Percentiles rank a stretch among this genome's conserved stretches.
Conservation (phyloP, 371 early-diverging fungal genomes). For the Fennellomyces sp. region DNA sequence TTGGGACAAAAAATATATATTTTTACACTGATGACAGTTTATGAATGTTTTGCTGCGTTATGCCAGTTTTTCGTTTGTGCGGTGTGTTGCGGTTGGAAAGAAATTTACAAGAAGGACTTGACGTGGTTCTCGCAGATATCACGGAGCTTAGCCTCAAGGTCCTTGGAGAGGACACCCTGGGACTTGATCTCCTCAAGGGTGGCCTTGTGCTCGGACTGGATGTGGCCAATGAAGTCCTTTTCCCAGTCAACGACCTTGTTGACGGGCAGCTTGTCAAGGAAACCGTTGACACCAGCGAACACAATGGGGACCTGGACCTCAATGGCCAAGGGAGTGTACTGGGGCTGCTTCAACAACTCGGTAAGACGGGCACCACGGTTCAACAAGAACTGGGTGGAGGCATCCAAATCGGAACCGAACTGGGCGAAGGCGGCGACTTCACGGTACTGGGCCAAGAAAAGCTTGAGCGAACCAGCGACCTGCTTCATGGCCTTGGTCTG, state of each 20-base stretch:
- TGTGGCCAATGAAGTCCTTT: constrained; percentile 85
- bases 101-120: constrained; percentile 79
- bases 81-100: not conserved
- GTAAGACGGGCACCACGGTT: constrained; percentile 98
- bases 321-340: constrained; percentile 90
- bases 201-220: constrained; percentile 85
- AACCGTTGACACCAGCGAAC: constrained; percentile 96
- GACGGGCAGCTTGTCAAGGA: constrained; percentile 94
- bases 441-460: constrained; percentile 98
- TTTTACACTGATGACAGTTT: constrained; percentile 1
- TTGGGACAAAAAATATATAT: constrained; percentile 4
- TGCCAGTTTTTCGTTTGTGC: not conserved
- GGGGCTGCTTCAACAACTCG: constrained; percentile 94
- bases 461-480: constrained; percentile 97
- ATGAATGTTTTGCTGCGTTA: not conserved
- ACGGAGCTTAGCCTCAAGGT: constrained; percentile 87
- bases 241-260: constrained; percentile 91
- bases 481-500: constrained; percentile 99
- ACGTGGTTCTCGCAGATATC: constrained; percentile 82
- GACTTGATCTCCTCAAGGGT: constrained; percentile 88
- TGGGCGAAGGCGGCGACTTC: constrained; percentile 98
- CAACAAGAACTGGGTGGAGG: constrained; percentile 95
- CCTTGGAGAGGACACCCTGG: constrained; percentile 71
- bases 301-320: constrained; percentile 94
- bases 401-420: constrained; percentile 97